Evolutionary conservation across 352 stramenopile species (phyloP).

Genomic region (Phytophthora crassamura): DNA sequence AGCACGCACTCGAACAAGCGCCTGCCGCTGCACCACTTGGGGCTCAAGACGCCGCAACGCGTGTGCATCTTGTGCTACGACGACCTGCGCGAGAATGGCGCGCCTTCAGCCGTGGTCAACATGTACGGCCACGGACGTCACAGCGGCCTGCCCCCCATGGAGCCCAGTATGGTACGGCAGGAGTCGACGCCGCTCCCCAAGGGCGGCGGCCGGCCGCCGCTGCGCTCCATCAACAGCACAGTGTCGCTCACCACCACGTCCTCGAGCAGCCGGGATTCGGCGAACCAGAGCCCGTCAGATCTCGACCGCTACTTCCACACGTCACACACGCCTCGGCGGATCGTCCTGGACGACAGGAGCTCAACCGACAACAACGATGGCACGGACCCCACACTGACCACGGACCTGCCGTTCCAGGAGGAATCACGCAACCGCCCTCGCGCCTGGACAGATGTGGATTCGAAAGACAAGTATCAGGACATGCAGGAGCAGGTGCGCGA

Average conservation of each 20-base stretch:
- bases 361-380: slow-evolving; percentile 23
- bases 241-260: slow-evolving; percentile 42
- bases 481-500: slow-evolving; percentile 80
- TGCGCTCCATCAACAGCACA: slow-evolving; percentile 48
- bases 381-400: slow-evolving; percentile 24
- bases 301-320: slow-evolving; percentile 34
- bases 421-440: slow-evolving; percentile 53
- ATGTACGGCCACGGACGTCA: slow-evolving; percentile 54
- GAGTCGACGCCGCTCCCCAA: slow-evolving; percentile 40
- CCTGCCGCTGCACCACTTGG: slow-evolving; percentile 65
- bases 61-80: slow-evolving; percentile 87
- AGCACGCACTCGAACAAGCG: slow-evolving; percentile 79
- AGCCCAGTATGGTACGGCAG: slow-evolving; percentile 38
- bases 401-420: slow-evolving; percentile 39
- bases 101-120: slow-evolving; percentile 80
- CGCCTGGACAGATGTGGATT: slow-evolving; percentile 71
- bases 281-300: slow-evolving; percentile 42
- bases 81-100: slow-evolving; percentile 75
- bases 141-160: slow-evolving; percentile 38
- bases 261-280: slow-evolving; percentile 34
- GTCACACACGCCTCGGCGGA: slow-evolving; percentile 19
- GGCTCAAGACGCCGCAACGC: slow-evolving; percentile 65
- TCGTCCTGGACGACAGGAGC: slow-evolving; percentile 19
- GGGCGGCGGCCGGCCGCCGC: slow-evolving; percentile 27
- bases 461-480: slow-evolving; percentile 53